A percentile compares a stretch with the other conserved stretches of the same genome.
Conservation (phyloP, 148 eudicot species). For the Camellia lanceoleosa region DNA sequence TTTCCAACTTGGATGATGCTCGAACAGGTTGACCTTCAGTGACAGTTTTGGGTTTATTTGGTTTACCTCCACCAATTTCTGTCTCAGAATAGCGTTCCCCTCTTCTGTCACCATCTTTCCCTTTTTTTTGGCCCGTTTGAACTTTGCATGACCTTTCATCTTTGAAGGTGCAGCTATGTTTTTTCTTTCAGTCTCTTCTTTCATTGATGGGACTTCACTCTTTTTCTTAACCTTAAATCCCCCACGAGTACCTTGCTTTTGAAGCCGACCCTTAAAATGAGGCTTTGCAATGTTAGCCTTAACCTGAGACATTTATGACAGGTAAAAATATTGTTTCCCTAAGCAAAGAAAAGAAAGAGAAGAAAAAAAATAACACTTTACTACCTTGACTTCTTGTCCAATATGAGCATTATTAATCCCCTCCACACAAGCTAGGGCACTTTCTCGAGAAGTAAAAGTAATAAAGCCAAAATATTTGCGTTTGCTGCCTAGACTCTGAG, state of each 20-base stretch:
- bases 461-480: conserved; percentile 24
- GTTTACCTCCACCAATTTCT: too few relatives aligned
- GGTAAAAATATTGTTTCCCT: neutral
- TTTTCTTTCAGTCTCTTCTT: too few relatives aligned
- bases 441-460: neutral
- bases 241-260: conserved; percentile 21
- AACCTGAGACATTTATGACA: conserved; percentile 16
- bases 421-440: conserved; percentile 28
- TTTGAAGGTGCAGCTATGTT: too few relatives aligned
- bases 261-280: conserved; percentile 15
- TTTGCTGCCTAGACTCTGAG: conserved; percentile 13
- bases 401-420: conserved; percentile 21
- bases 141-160: neutral
- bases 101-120: conserved; percentile 4
- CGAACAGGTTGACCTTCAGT: conserved; percentile 8
- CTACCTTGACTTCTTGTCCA: conserved; percentile 24
- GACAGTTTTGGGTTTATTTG: neutral
- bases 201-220: too few relatives aligned
- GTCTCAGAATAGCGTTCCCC: too few relatives aligned
- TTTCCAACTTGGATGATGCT: neutral
- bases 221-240: conserved; percentile 22
- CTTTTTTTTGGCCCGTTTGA: conserved; percentile 13
- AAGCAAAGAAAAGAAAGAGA: neutral
- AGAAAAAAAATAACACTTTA: neutral
- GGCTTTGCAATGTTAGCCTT: conserved; percentile 30